phyloP scores from a whole-genome alignment of 306 rosid genomes.

The Glycine latifolia region DNA sequence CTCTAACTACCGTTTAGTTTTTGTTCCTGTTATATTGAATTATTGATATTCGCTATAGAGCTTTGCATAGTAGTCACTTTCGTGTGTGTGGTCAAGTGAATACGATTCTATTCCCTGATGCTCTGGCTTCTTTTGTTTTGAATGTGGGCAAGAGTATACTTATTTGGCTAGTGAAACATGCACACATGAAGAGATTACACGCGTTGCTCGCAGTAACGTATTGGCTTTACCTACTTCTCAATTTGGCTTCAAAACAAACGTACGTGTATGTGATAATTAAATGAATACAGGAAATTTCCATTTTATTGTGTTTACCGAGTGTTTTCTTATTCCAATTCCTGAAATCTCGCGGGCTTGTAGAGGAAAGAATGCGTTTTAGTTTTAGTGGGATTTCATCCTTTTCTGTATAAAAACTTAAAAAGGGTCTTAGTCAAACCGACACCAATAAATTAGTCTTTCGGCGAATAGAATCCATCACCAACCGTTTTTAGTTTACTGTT shows the following conservation, averaged over 20 bases:
- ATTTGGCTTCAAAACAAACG: constrained; percentile 31
- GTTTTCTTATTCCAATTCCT: not conserved
- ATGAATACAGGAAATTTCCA: not conserved
- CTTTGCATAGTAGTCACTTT: not conserved
- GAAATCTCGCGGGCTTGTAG: not conserved
- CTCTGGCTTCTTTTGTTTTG: not conserved
- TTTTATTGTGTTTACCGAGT: not conserved
- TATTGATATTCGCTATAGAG: not conserved
- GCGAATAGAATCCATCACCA: constrained; percentile 13
- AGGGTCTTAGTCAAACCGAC: constrained; percentile 35
- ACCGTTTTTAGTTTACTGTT: constrained; percentile 6
- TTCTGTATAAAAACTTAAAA: not conserved
- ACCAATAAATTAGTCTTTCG: not conserved
- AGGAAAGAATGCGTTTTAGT: not conserved
- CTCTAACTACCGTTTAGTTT: not conserved
- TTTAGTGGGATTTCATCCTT: constrained; percentile 7
- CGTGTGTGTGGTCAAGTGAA: not conserved
- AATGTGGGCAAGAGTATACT: not conserved
- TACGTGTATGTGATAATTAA: not conserved
- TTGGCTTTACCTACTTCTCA: constrained; percentile 1
- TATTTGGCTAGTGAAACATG: not conserved
- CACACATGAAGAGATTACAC: not conserved
- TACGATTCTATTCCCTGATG: not conserved
- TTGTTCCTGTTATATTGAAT: no score
- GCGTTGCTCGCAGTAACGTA: not conserved